A percentile compares a stretch with the other conserved stretches of the same genome.
phyloP scores from a whole-genome alignment of 495 filamentous ascomycete species.

The Neurospora sp. region DNA sequence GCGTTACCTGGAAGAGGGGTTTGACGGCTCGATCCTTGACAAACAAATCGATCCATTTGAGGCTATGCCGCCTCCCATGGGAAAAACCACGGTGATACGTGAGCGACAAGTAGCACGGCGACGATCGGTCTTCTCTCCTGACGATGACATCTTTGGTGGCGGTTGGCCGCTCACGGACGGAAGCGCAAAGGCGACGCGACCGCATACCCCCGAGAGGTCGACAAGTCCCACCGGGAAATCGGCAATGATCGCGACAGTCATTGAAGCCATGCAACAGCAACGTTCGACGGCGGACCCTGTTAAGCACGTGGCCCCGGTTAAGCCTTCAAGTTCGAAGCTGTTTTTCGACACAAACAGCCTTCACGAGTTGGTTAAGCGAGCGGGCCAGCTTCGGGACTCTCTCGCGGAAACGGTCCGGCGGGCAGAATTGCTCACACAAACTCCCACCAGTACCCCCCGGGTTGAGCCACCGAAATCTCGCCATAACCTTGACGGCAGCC shows the following conservation, averaged over 20 bases:
- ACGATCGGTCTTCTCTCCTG: constrained; percentile 49
- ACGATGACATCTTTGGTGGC: constrained; percentile 54
- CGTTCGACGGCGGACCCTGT: constrained; percentile 35
- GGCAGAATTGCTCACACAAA: constrained; percentile 62
- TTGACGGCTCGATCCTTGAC: constrained; percentile 28
- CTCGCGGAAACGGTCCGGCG: constrained; percentile 69
- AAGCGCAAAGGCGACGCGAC: constrained; percentile 15
- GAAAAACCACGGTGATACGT: constrained; percentile 32
- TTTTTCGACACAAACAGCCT: constrained; percentile 89
- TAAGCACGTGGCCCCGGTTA: constrained; percentile 28
- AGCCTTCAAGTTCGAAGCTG: constrained; percentile 58
- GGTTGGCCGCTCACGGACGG: constrained; percentile 33
- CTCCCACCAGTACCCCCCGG: constrained; percentile 42
- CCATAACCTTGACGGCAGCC: constrained; percentile 40
- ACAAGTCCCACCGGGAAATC: constrained; percentile 30
- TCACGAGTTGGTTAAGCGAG: constrained; percentile 75
- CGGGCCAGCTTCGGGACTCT: constrained; percentile 61
- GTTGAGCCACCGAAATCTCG: constrained; percentile 16
- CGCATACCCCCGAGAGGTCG: constrained; percentile 29
- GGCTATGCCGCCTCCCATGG: constrained; percentile 25
- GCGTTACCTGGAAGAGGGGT: constrained; percentile 51
- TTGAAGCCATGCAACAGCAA: constrained; percentile 72
- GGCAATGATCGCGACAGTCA: constrained; percentile 59
- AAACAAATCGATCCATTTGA: constrained; percentile 24
- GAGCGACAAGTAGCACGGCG: constrained; percentile 32